Evolutionary conservation across 2,329 filamentous ascomycete genomes (phyloP), one percentile per base, ranked within the genome.

Genomic region (Colletotrichum phormii): DNA sequence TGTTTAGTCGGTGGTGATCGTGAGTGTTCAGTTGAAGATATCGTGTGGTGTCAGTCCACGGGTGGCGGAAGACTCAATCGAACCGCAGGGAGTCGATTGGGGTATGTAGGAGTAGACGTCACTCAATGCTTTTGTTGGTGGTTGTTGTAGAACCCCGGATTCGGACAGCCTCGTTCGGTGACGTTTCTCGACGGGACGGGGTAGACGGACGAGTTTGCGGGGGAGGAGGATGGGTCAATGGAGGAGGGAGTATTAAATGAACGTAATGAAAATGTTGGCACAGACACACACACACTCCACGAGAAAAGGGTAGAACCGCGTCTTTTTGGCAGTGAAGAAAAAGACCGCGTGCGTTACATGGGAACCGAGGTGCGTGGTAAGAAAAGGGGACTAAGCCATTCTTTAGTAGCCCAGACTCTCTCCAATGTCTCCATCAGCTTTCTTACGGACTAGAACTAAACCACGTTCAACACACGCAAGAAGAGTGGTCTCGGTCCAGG

Each of bases 391-490:
- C 35, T 37, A 71, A 33, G 68, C 64, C 33, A 62, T 58, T 63
- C 69, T 69, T 71, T 71, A 71, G 68, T 68, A 71, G 64, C 57
- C 35, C 64, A 42, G 68, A 29, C 37, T 9, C 33, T 26, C 24
- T 15, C 7, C 8, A 31, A 60, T 26, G 11, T 22, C 58, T 29
- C 15, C 24, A 42, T 24, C 26, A 22, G 18, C 35, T 22, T 46
- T 61, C 26, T 26, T 24, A 31, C 7, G 60, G 24, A 31, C 12
- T 42, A 51, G 29, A 26, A 62, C 60, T 62, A 51, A 22, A 18
- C 42, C 6, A 35, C 22, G 60, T 35, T 24, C 9, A 31, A 8
- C 18, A 51, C 33, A 26, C 60, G 37, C 37, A 42, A 18, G 24
- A 42, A 33, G 33, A 15, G 57, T 8, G 57, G 33, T 22, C 31